Percentiles rank a stretch among this genome's conserved stretches.
These are phyloP conservation scores for Ascosphaera apis DNA, from an alignment of 2,329 filamentous ascomycete genomes.

Conservation along the genomic window DNA sequence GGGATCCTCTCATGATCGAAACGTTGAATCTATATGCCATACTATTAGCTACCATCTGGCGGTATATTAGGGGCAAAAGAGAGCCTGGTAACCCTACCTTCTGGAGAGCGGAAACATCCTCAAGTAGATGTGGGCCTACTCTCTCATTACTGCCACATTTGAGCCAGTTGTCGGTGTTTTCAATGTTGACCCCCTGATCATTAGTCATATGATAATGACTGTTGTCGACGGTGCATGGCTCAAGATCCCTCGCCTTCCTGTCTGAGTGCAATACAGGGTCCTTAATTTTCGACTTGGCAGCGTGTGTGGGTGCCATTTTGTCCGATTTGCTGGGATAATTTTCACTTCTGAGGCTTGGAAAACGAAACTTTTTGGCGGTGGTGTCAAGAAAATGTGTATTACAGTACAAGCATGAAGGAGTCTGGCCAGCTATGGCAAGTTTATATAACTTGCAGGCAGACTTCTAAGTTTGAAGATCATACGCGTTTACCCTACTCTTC, in stretches of 20 bases:
- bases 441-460: too few relatives aligned
- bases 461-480: too few relatives aligned
- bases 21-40: slow-evolving; percentile 24
- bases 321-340: too few relatives aligned
- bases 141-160: slow-evolving; percentile 37
- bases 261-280: not conserved
- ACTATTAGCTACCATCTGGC: not conserved
- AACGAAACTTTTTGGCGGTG: too few relatives aligned
- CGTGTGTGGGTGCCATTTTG: not conserved
- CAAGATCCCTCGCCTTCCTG: not conserved
- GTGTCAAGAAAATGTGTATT: too few relatives aligned
- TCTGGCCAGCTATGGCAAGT: too few relatives aligned
- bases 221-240: not conserved
- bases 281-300: not conserved
- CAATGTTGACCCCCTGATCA: slow-evolving; percentile 40
- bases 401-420: too few relatives aligned
- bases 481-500: too few relatives aligned
- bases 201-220: not conserved
- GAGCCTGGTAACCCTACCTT: slow-evolving; percentile 29
- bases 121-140: slow-evolving; percentile 43
- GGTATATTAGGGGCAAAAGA: not conserved
- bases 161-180: slow-evolving; percentile 58
- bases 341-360: too few relatives aligned
- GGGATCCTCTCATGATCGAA: slow-evolving; percentile 57
- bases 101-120: slow-evolving; percentile 50